Percentiles rank a stretch among this genome's conserved stretches.
Evolutionary conservation across 2,329 filamentous ascomycete genomes (phyloP).

Genomic region (Verticillium albo-atrum): DNA sequence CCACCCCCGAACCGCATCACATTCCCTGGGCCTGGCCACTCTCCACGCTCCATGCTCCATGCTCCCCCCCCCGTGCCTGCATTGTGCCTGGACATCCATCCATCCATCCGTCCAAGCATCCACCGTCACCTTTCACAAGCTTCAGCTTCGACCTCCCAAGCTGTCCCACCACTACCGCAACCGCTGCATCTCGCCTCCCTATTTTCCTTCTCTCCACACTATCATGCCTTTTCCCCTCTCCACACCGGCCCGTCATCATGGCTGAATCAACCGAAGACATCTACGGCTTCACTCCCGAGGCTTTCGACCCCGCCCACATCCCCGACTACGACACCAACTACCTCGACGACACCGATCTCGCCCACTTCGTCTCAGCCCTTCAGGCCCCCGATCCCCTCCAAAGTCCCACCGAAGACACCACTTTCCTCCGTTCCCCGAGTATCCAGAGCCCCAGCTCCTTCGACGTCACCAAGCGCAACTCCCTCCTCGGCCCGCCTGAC

Average conservation of each 20-base stretch:
- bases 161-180: neutral
- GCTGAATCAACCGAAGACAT: constrained; percentile 16
- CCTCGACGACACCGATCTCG: constrained; percentile 65
- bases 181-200: neutral
- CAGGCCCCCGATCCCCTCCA: constrained; percentile 74
- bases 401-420: constrained; percentile 49
- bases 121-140: neutral
- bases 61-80: neutral
- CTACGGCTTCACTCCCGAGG: constrained; percentile 57
- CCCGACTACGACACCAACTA: constrained; percentile 83
- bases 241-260: constrained; percentile 11
- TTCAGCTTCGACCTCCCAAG: neutral
- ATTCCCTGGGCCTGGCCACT: no score
- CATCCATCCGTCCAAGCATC: neutral
- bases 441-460: constrained; percentile 34
- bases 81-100: neutral
- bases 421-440: constrained; percentile 35
- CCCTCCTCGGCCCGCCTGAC: constrained; percentile 21
- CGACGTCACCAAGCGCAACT: constrained; percentile 37
- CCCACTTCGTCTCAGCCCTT: constrained; percentile 76
- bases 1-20: neutral
- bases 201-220: neutral
- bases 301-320: constrained; percentile 64
- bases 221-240: neutral
- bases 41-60: neutral